Evolutionary conservation across 768 basidiomycete species (phyloP).

Genomic region (Dendrothele bispora): DNA sequence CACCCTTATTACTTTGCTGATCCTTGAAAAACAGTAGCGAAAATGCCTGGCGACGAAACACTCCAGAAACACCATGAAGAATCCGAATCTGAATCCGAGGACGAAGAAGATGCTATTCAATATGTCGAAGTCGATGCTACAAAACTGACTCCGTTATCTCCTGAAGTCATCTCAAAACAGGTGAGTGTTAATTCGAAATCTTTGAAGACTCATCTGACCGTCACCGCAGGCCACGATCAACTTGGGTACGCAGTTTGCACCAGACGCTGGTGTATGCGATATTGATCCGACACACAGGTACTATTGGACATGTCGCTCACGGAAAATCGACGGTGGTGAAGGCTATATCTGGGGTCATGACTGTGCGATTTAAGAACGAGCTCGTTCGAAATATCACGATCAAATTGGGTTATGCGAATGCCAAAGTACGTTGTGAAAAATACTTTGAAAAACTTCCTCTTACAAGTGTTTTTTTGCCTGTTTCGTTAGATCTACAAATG

Average conservation of each 20-base stretch:
- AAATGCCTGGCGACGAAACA: conserved; percentile 72
- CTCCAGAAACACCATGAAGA: conserved; percentile 62
- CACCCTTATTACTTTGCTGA: no score
- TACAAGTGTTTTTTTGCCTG: conserved; percentile 16
- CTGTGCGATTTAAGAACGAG: conserved; percentile 99
- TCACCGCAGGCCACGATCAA: conserved; percentile 84
- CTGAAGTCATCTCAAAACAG: conserved; percentile 90
- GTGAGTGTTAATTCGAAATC: conserved; percentile 38
- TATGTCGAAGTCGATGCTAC: conserved; percentile 77
- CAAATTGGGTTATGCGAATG: conserved; percentile 98
- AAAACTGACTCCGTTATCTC: conserved; percentile 84
- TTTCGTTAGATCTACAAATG: conserved; percentile 96
- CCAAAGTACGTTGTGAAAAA: conserved; percentile 67
- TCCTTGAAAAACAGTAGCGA: conserved; percentile 1
- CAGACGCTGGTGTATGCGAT: conserved; percentile 3
- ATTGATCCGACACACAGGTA: conserved; percentile 51
- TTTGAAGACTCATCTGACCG: not conserved
- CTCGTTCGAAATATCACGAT: conserved; percentile 99
- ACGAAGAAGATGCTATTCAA: conserved; percentile 52
- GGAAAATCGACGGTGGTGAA: conserved; percentile 97
- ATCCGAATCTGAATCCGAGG: conserved; percentile 68
- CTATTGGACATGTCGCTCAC: conserved; percentile 99
- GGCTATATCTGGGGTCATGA: conserved; percentile 98
- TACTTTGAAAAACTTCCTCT: conserved; percentile 6
- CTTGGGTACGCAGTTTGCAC: conserved; percentile 55